Evolutionary conservation across 1,139 yeast genomes (phyloP).

Genomic region (Meyerozyma carpophila): DNA sequence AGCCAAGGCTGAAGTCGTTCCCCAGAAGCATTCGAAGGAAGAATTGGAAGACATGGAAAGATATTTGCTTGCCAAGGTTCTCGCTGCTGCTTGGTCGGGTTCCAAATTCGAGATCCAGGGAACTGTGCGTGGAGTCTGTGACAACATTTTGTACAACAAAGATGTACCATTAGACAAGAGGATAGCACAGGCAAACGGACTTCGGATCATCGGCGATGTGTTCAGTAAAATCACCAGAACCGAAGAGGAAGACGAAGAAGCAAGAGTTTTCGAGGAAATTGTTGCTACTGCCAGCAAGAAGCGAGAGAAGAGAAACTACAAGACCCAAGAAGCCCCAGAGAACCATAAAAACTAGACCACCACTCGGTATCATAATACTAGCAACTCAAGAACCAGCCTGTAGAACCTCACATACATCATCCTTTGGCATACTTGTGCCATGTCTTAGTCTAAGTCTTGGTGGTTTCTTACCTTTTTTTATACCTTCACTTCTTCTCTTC

Average conservation of each 20-base stretch:
- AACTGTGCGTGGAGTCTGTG: constrained; percentile 85
- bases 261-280: constrained; percentile 81
- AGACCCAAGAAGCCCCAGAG: background rate
- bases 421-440: no score
- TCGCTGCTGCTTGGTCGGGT: constrained; percentile 97
- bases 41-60: constrained; percentile 84
- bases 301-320: constrained; percentile 47
- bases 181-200: constrained; percentile 73
- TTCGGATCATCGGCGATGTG: constrained; percentile 68
- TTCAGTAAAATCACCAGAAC: constrained; percentile 66
- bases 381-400: no score
- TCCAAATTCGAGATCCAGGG: constrained; percentile 85
- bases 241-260: constrained; percentile 86
- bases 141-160: constrained; percentile 62
- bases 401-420: no score
- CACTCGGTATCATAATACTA: no score
- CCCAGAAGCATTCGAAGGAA: constrained; percentile 65
- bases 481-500: no score
- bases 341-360: background rate
- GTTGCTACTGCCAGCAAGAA: constrained; percentile 89
- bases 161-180: constrained; percentile 51
- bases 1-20: constrained; percentile 19
- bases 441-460: no score
- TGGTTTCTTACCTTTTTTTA: no score
- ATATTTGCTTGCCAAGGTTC: constrained; percentile 78